Percentiles rank a stretch among this genome's conserved stretches.
Evolutionary conservation across 108 stramenopile genomes (phyloP).

Genomic region (Nitzschia putrida): DNA sequence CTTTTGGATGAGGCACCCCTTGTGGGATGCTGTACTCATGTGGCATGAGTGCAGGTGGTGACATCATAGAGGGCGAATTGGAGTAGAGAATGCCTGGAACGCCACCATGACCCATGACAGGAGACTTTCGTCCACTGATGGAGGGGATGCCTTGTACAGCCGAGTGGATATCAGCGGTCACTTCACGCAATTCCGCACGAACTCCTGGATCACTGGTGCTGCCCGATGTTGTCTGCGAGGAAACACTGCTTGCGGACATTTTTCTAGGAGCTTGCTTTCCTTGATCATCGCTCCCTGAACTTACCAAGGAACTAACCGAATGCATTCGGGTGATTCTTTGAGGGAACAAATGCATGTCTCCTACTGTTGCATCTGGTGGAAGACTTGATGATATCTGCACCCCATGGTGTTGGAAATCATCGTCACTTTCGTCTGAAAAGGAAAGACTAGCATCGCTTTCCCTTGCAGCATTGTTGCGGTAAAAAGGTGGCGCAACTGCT

Average conservation of each 20-base stretch:
- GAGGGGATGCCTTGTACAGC: background rate
- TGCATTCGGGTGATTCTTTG: slow-evolving; percentile 56
- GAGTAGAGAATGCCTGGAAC: slow-evolving; percentile 12
- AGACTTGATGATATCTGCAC: slow-evolving; percentile 24
- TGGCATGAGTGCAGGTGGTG: slow-evolving; percentile 12
- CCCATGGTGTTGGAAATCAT: slow-evolving; percentile 22
- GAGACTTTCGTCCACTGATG: slow-evolving; percentile 8
- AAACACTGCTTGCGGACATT: slow-evolving; percentile 11
- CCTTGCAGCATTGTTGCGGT: slow-evolving; percentile 15
- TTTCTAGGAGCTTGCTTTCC: background rate
- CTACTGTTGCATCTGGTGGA: slow-evolving; percentile 24
- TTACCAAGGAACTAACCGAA: slow-evolving; percentile 54
- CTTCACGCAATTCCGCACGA: slow-evolving; percentile 5
- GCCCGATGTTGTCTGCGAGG: slow-evolving; percentile 11
- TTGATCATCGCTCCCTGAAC: slow-evolving; percentile 30
- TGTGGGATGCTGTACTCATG: background rate
- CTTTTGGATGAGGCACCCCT: slow-evolving; percentile 22
- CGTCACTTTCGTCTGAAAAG: slow-evolving; percentile 62
- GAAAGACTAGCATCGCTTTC: slow-evolving; percentile 54
- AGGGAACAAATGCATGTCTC: slow-evolving; percentile 32
- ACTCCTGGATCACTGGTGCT: slow-evolving; percentile 22
- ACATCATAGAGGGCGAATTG: slow-evolving; percentile 5
- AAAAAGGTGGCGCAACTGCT: background rate
- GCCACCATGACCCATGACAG: slow-evolving; percentile 17
- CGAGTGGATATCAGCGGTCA: background rate